Conservation (phyloP, 148 eudicot genomes). For the Fagopyrum homotropicum region DNA sequence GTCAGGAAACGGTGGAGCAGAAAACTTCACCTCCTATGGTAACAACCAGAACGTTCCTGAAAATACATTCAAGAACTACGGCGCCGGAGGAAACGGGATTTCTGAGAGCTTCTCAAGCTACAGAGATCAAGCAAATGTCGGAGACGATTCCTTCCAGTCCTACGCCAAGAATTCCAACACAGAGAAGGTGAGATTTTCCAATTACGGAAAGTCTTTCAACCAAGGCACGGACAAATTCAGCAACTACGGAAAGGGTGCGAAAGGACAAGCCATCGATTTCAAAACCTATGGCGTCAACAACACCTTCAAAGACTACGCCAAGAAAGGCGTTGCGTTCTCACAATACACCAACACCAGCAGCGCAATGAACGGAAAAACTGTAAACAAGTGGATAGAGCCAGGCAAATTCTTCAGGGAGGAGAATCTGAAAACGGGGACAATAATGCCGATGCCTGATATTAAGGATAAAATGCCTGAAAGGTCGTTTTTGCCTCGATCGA, state of each 20-base stretch:
- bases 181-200: slow-evolving; percentile 29
- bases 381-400: slow-evolving; percentile 58
- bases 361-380: slow-evolving; percentile 15
- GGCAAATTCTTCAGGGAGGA: slow-evolving; percentile 78
- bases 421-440: slow-evolving; percentile 44
- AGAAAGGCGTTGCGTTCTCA: slow-evolving; percentile 34
- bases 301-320: slow-evolving; percentile 49
- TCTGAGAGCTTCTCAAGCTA: slow-evolving; percentile 37
- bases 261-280: slow-evolving; percentile 29
- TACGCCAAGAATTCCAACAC: slow-evolving; percentile 46
- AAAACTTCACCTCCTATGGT: slow-evolving; percentile 46
- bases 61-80: slow-evolving; percentile 45
- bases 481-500: slow-evolving; percentile 70
- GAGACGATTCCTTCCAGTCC: slow-evolving; percentile 36
- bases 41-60: slow-evolving; percentile 35
- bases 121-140: slow-evolving; percentile 45
- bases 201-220: slow-evolving; percentile 44
- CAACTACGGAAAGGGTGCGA: slow-evolving; percentile 39
- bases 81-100: slow-evolving; percentile 34
- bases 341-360: slow-evolving; percentile 26
- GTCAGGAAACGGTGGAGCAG: slow-evolving; percentile 29
- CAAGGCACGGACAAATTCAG: slow-evolving; percentile 46
- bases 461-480: slow-evolving; percentile 79
- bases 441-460: slow-evolving; percentile 88
- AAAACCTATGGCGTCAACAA: slow-evolving; percentile 34